Percentiles rank a stretch among this genome's conserved stretches.
Conservation (phyloP, 352 stramenopile species). For the Phytophthora multivora region DNA sequence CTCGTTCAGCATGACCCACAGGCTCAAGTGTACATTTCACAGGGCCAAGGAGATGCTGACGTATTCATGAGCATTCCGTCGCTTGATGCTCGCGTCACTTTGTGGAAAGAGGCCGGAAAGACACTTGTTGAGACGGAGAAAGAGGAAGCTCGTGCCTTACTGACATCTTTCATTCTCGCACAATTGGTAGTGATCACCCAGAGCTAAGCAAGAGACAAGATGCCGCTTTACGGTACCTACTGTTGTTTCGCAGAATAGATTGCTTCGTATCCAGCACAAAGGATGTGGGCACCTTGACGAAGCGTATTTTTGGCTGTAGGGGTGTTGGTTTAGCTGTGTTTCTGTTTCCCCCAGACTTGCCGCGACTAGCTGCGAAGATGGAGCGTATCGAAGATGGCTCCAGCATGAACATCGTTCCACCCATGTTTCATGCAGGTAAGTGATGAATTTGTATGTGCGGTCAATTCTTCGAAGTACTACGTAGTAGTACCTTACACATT, state of each 20-base stretch:
- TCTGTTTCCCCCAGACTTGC: background rate
- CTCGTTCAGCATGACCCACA: slow-evolving; percentile 59
- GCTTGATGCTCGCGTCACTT: slow-evolving; percentile 71
- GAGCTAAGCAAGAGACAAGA: slow-evolving; percentile 21
- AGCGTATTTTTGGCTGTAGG: slow-evolving; percentile 40
- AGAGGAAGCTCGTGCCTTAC: slow-evolving; percentile 64
- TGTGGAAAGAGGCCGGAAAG: slow-evolving; percentile 80
- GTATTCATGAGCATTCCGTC: slow-evolving; percentile 85
- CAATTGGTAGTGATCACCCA: slow-evolving; percentile 54
- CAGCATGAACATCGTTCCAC: slow-evolving; percentile 35
- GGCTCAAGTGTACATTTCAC: slow-evolving; percentile 80
- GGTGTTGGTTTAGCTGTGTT: slow-evolving; percentile 16
- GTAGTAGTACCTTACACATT: background rate
- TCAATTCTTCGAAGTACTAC: too few relatives aligned
- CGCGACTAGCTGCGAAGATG: slow-evolving; percentile 24
- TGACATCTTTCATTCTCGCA: slow-evolving; percentile 61
- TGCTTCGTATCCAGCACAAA: slow-evolving; percentile 9
- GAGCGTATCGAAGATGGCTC: slow-evolving; percentile 41
- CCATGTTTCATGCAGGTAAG: slow-evolving; percentile 48
- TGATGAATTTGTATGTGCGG: background rate
- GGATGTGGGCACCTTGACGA: slow-evolving; percentile 15
- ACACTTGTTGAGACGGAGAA: slow-evolving; percentile 82
- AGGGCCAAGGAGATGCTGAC: slow-evolving; percentile 75
- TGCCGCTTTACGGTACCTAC: slow-evolving; percentile 7
- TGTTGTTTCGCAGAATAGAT: slow-evolving; percentile 31